phyloP scores from a whole-genome alignment of 768 basidiomycete species.

The Hygrocybe coccinea region DNA sequence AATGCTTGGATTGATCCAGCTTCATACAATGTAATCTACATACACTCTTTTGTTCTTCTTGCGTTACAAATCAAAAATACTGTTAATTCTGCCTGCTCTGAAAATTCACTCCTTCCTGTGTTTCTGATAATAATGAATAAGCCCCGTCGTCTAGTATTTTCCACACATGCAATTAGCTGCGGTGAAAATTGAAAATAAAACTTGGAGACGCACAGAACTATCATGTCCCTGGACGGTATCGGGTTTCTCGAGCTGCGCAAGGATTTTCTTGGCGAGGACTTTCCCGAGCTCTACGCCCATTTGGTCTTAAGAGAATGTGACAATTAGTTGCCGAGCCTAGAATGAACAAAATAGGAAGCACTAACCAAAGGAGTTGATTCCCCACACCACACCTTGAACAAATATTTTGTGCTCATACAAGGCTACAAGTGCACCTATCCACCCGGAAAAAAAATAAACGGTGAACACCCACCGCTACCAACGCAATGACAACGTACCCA shows the following conservation, averaged over 20 bases:
- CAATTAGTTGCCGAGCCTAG: background rate
- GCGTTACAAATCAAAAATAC: background rate
- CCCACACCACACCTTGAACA: slow-evolving; percentile 95
- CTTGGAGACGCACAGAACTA: slow-evolving; percentile 54
- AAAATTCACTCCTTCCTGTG: slow-evolving; percentile 62
- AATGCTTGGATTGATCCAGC: too few relatives aligned
- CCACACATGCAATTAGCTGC: slow-evolving; percentile 1
- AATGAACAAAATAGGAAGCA: slow-evolving; percentile 3
- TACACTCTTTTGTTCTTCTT: too few relatives aligned
- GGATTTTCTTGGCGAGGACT: slow-evolving; percentile 93
- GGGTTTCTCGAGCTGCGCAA: slow-evolving; percentile 78
- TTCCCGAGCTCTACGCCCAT: slow-evolving; percentile 99
- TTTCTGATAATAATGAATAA: slow-evolving; percentile 97
- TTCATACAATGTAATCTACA: too few relatives aligned
- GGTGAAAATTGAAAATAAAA: background rate
- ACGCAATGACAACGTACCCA: slow-evolving; percentile 48
- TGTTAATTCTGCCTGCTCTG: background rate
- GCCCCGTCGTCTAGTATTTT: slow-evolving; percentile 73
- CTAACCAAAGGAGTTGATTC: slow-evolving; percentile 95
- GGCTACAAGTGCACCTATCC: slow-evolving; percentile 68
- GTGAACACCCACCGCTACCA: too few relatives aligned
- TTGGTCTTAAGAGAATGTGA: slow-evolving; percentile 64
- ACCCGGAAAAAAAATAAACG: background rate
- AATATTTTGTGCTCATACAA: slow-evolving; percentile 99
- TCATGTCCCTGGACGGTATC: slow-evolving; percentile 84